phyloP scores from a whole-genome alignment of 768 basidiomycete species.

The Tubosaeta brunneosetosa region DNA sequence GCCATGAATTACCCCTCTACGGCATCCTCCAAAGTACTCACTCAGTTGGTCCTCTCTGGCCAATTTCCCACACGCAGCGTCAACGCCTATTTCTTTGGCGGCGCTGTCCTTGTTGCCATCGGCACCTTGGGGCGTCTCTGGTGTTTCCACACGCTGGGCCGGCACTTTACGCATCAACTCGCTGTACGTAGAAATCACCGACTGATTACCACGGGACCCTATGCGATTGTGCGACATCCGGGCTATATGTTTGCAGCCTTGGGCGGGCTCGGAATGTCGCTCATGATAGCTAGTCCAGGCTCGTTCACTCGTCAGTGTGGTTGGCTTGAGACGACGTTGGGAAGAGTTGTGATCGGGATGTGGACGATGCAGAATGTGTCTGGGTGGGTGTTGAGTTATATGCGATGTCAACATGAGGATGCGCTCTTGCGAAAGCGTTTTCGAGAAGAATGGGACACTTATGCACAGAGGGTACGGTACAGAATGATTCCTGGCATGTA shows the following conservation, averaged over 20 bases:
- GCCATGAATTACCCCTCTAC: conserved; percentile 14
- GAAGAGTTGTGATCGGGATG: conserved; percentile 18
- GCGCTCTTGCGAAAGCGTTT: conserved; percentile 19
- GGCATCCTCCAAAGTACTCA: conserved; percentile 19
- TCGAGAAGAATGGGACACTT: conserved; percentile 22
- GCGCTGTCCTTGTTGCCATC: conserved; percentile 22
- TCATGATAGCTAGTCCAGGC: conserved; percentile 29
- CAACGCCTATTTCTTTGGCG: conserved; percentile 27
- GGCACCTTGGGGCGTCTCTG: conserved; percentile 34
- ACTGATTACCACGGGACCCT: conserved; percentile 34
- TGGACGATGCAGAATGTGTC: conserved; percentile 28
- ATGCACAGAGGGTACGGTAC: conserved; percentile 21
- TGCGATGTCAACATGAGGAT: conserved; percentile 26
- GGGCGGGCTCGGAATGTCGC: conserved; percentile 26
- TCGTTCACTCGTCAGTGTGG: conserved; percentile 25
- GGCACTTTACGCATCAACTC: conserved; percentile 34
- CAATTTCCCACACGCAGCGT: conserved; percentile 17
- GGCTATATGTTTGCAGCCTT: conserved; percentile 28
- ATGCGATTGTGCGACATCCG: conserved; percentile 34
- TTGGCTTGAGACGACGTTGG: conserved; percentile 22
- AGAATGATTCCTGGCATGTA: conserved; percentile 26
- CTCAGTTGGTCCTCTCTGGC: conserved; percentile 16
- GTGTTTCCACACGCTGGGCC: conserved; percentile 33
- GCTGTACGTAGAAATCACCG: conserved; percentile 26
- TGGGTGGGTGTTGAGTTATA: conserved; percentile 24